Conservation (phyloP, 2,329 filamentous ascomycete genomes). For the Aspergillus sojae region DNA sequence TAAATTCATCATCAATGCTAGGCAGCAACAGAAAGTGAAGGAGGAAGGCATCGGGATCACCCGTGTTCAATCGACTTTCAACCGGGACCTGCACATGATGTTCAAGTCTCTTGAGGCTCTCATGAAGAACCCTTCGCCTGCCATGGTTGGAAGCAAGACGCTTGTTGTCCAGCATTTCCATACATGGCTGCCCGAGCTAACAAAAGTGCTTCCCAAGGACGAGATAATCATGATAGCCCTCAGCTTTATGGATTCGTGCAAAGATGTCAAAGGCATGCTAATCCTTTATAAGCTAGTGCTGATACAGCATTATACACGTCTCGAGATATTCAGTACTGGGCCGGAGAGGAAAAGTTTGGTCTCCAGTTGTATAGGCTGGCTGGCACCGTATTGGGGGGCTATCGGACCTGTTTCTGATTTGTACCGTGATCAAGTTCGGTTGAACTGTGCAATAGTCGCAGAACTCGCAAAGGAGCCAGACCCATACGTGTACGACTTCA, state of each 20-base stretch:
- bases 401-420: slow-evolving; percentile 74
- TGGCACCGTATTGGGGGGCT: slow-evolving; percentile 90
- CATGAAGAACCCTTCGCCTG: slow-evolving; percentile 84
- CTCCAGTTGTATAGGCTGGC: slow-evolving; percentile 84
- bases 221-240: slow-evolving; percentile 91
- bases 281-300: slow-evolving; percentile 89
- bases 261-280: slow-evolving; percentile 83
- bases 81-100: slow-evolving; percentile 78
- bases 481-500: slow-evolving; percentile 81
- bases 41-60: slow-evolving; percentile 85
- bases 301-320: slow-evolving; percentile 85
- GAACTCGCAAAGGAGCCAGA: slow-evolving; percentile 79
- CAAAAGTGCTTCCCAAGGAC: slow-evolving; percentile 72
- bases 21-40: slow-evolving; percentile 84
- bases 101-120: slow-evolving; percentile 88
- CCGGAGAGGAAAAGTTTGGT: slow-evolving; percentile 75
- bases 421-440: slow-evolving; percentile 87
- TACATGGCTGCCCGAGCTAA: slow-evolving; percentile 91
- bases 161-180: slow-evolving; percentile 95
- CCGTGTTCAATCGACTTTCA: slow-evolving; percentile 71
- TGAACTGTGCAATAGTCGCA: slow-evolving; percentile 90
- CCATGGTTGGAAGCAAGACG: slow-evolving; percentile 91
- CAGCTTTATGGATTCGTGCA: slow-evolving; percentile 91
- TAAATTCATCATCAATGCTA: slow-evolving; percentile 90
- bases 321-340: slow-evolving; percentile 77